A percentile compares a stretch with the other conserved stretches of the same genome.
Conservation (phyloP, 768 basidiomycete species). For the Suillus subluteus region DNA sequence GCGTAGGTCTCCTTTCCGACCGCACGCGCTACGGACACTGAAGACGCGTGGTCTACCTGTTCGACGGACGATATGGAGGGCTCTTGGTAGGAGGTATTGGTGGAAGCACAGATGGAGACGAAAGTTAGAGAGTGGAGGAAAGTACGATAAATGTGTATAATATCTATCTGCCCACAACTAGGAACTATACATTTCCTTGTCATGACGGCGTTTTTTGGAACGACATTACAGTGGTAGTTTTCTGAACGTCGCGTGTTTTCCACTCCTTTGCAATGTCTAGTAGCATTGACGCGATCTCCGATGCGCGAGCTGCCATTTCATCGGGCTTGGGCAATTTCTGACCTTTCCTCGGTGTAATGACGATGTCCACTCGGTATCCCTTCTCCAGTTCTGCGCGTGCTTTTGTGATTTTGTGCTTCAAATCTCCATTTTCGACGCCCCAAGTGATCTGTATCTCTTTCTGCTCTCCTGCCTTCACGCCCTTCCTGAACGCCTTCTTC, state of each 20-base stretch:
- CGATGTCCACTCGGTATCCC: conserved; percentile 59
- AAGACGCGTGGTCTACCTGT: conserved; percentile 42
- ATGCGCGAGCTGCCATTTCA: conserved; percentile 49
- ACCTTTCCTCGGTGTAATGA: conserved; percentile 54
- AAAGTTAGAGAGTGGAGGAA: conserved; percentile 23
- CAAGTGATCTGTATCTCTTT: conserved; percentile 81
- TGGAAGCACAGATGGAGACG: conserved; percentile 25
- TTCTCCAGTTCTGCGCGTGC: conserved; percentile 59
- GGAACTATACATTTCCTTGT: conserved; percentile 9
- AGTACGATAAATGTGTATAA: conserved; percentile 30
- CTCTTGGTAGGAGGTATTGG: conserved; percentile 14
- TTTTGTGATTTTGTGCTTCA: conserved; percentile 67
- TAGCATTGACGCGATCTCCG: conserved; percentile 45
- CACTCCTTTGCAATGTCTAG: conserved; percentile 57
- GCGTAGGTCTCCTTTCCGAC: conserved; percentile 22
- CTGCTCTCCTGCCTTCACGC: conserved; percentile 29
- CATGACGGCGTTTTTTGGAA: conserved; percentile 41
- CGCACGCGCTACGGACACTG: conserved; percentile 27
- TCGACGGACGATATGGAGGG: conserved; percentile 30
- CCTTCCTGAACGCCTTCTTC: conserved; percentile 39
- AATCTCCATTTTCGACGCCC: conserved; percentile 60
- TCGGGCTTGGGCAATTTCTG: conserved; percentile 36
- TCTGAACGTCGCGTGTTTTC: conserved; percentile 46
- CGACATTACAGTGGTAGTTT: conserved; percentile 43
- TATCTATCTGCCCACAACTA: conserved; percentile 13